phyloP scores from a whole-genome alignment of 495 filamentous ascomycete species.

The Penicillium chermesinum region DNA sequence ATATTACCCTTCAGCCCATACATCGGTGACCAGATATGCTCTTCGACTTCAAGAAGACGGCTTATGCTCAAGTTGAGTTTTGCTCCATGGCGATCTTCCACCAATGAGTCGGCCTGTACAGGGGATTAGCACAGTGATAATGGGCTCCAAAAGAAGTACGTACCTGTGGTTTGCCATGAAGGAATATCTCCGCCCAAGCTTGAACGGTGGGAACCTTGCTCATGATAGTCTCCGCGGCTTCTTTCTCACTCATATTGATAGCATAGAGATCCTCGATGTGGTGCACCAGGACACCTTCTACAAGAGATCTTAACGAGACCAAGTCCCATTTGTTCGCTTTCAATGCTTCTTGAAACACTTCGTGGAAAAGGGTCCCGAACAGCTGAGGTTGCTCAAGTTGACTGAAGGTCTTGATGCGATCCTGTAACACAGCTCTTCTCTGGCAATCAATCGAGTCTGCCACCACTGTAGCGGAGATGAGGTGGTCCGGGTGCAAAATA shows the following conservation, averaged over 20 bases:
- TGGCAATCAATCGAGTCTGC: constrained; percentile 89
- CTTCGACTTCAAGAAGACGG: constrained; percentile 92
- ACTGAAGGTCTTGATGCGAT: constrained; percentile 82
- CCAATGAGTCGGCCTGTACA: constrained; percentile 59
- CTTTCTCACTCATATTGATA: constrained; percentile 65
- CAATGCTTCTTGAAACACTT: constrained; percentile 87
- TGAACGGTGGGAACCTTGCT: constrained; percentile 74
- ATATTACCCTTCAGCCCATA: constrained; percentile 97
- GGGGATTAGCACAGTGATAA: neutral
- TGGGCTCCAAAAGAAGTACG: constrained; percentile 8
- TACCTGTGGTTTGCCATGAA: constrained; percentile 67
- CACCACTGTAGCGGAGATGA: constrained; percentile 88
- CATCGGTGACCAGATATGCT: constrained; percentile 96
- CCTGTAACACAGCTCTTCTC: constrained; percentile 85
- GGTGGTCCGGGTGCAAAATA: constrained; percentile 91
- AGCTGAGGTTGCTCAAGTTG: constrained; percentile 71
- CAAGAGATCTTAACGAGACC: constrained; percentile 55
- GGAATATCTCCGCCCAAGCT: constrained; percentile 77
- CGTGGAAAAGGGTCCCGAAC: constrained; percentile 89
- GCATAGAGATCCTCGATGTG: constrained; percentile 83
- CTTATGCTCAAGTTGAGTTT: constrained; percentile 77
- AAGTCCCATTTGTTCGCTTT: constrained; percentile 77
- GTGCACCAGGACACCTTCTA: constrained; percentile 58
- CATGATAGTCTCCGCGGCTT: constrained; percentile 70
- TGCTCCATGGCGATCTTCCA: constrained; percentile 69